A percentile compares a stretch with the other conserved stretches of the same genome.
phyloP scores from a whole-genome alignment of 2,329 filamentous ascomycete species.

The Ophiostoma sp. region DNA sequence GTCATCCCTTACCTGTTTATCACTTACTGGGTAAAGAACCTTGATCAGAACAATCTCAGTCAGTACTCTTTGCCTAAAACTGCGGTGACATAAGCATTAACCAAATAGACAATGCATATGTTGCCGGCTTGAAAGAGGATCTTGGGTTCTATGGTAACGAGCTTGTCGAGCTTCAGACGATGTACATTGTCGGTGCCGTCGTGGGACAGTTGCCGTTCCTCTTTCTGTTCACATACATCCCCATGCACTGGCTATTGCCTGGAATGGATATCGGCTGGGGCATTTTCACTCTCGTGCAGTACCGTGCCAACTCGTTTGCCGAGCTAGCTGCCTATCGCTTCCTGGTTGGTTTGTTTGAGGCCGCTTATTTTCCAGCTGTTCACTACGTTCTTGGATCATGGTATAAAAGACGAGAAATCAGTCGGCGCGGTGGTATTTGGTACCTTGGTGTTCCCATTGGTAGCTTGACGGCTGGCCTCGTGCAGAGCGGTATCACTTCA shows the following conservation, averaged over 20 bases:
- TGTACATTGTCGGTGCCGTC: conserved; percentile 26
- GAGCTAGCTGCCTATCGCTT: conserved; percentile 34
- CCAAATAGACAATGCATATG: conserved; percentile 28
- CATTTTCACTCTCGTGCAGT: conserved; percentile 20
- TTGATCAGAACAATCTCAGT: conserved; percentile 30
- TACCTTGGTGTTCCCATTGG: conserved; percentile 51
- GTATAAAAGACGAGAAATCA: conserved; percentile 56
- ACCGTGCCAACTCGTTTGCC: conserved; percentile 25
- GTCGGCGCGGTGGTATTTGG: conserved; percentile 58
- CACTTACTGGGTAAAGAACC: conserved; percentile 27
- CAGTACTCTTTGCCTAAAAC: conserved; percentile 23
- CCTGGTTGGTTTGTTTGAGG: conserved; percentile 33
- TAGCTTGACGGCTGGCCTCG: conserved; percentile 30
- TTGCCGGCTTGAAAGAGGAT: conserved; percentile 31
- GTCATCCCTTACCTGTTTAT: conserved; percentile 15
- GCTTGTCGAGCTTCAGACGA: conserved; percentile 24
- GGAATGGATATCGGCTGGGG: conserved; percentile 33
- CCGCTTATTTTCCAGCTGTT: conserved; percentile 31
- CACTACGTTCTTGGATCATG: conserved; percentile 40
- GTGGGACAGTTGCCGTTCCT: conserved; percentile 16
- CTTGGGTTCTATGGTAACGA: conserved; percentile 29
- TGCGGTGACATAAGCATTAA: neutral
- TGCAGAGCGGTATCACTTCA: conserved; percentile 32
- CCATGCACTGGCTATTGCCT: conserved; percentile 29
- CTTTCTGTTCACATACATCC: conserved; percentile 23